Evolutionary conservation across 208 protist species (phyloP), one percentile per base, ranked within the genome.

Genomic region (Acanthamoeba divionensis): DNA sequence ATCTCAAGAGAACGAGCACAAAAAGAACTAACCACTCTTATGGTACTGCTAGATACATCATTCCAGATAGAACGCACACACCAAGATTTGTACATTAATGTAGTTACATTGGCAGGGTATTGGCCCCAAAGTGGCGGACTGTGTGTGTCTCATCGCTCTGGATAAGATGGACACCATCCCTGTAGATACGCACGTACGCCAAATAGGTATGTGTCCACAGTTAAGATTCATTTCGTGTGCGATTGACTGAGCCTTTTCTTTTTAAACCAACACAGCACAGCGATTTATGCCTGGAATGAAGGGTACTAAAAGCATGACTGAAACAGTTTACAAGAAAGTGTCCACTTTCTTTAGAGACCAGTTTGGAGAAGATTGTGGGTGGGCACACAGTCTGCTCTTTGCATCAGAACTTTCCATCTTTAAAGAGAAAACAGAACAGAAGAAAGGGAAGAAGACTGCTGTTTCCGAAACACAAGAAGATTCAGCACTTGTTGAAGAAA

Each of bases 121-220:
- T 21, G 91, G 87, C 4, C 24, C 12, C 13, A 91, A 92, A 77
- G 94, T 95, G 6, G 93, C 94, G 1, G 94, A 95, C 71, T 96
- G 94, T 57, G 77, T 96, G 2, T 67, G 54, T n/a, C 73, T 96
- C 21, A 90, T 94, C n/a, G 75, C 90, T 13, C 13, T 92, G 3
- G 54, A 73, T 33, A 73, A 77, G 60, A 47, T 73, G 10, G 54
- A 65, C 36, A 44, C 62, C 2, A 73, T 88, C 33, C 57, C 62
- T 69, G 77, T 95, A 1, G 93, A 95, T 47, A 91, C 89, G 1
- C 94, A 95, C 82, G 83, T 95, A 0, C 92, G 77, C 33, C 62
- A 83, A n/a, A 82, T 95, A 45, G 90, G 82, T 24, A 75, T 38
- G 63, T 57, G n/a, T n/a, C n/a, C n/a, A n/a, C 62, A n/a, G 36